These are phyloP conservation scores for Warburgia ugandensis DNA, from an alignment of 164 flowering plant genomes.

Conservation along the genomic window DNA sequence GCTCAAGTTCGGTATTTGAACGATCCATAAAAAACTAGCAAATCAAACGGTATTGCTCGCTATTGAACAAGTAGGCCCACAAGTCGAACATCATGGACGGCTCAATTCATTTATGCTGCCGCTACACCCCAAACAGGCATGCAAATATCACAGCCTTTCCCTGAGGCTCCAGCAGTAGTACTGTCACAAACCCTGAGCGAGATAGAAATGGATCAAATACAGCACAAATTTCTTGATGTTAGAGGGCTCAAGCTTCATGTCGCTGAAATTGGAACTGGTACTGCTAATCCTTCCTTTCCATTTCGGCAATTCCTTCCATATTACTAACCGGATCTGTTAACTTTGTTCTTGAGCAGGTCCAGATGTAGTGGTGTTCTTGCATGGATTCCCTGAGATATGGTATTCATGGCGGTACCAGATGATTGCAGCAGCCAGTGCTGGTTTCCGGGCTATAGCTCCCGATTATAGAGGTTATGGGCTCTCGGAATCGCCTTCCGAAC, in stretches of 20 bases:
- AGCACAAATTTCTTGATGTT: slow-evolving; percentile 30
- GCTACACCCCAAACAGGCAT: too few relatives aligned
- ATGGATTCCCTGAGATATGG: slow-evolving; percentile 51
- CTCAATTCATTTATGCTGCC: too few relatives aligned
- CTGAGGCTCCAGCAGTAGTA: too few relatives aligned
- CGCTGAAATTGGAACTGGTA: slow-evolving; percentile 42
- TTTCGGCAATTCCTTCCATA: not conserved
- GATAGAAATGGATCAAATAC: not conserved
- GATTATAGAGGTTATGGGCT: slow-evolving; percentile 63
- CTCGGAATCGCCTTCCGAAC: slow-evolving; percentile 43
- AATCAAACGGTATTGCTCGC: too few relatives aligned
- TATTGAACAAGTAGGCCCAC: too few relatives aligned
- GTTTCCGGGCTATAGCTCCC: slow-evolving; percentile 42
- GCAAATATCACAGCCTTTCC: too few relatives aligned
- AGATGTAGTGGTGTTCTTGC: slow-evolving; percentile 37
- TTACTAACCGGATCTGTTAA: too few relatives aligned
- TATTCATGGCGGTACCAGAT: slow-evolving; percentile 69
- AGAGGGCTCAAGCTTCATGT: slow-evolving; percentile 46
- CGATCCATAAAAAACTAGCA: too few relatives aligned
- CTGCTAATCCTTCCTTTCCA: not conserved
- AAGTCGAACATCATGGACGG: too few relatives aligned
- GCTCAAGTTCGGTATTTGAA: too few relatives aligned
- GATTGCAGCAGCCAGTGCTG: slow-evolving; percentile 43
- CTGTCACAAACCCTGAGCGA: too few relatives aligned
- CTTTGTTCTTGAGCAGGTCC: slow-evolving; percentile 6